Base-by-base conservation (phyloP, 2,329 filamentous ascomycete genomes). In the Cladosporium oxysporum region DNA sequence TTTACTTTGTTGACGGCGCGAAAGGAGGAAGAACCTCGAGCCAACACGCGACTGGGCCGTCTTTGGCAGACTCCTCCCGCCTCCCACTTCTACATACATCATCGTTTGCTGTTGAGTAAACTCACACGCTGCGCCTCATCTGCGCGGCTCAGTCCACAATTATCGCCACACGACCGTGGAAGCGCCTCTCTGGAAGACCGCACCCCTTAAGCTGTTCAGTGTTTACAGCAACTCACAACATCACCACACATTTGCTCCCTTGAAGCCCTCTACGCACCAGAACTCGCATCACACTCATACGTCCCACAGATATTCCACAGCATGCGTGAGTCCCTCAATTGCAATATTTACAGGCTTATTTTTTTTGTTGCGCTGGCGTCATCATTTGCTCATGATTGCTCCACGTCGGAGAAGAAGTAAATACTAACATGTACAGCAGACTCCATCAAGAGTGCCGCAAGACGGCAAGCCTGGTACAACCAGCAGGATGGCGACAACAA, bases 381-480 rank as follows among this genome's bases (percentile, higher is more conserved):
- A 33, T 29, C 6, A n/a, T 55, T 21, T 11, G 28, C 28, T 33
- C 52, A 33, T 33, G 31, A 33, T 12, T 14, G 11, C 31, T 29
- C 31, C 28, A 33, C 28, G 18, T 55, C 18, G 1, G 26, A 12
- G 2, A 33, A 41, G 28, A 59, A 29, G 21, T 4, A 29, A 47
- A 0, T 10, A 35, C 52, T 66, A 41, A 66, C 64, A 53, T 65
- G 58, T 31, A 50, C 55, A 18, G 18, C 66, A 71, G 71, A 72
- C 65, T 69, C 69, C 37, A 75, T 76, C 69, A 75, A 74, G 64
- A 67, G 68, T 14, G 66, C 68, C n/a, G 74, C 74, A 47, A 69
- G 73, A 53, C 65, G 68, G 18, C 66, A 69, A 23, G 74, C 73
- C 16, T 76, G 74, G 73, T 76, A 73, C 65, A 58, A 68, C 62